Conservation (phyloP, 2,329 filamentous ascomycete species). For the Chrysoporthe cubensis region DNA sequence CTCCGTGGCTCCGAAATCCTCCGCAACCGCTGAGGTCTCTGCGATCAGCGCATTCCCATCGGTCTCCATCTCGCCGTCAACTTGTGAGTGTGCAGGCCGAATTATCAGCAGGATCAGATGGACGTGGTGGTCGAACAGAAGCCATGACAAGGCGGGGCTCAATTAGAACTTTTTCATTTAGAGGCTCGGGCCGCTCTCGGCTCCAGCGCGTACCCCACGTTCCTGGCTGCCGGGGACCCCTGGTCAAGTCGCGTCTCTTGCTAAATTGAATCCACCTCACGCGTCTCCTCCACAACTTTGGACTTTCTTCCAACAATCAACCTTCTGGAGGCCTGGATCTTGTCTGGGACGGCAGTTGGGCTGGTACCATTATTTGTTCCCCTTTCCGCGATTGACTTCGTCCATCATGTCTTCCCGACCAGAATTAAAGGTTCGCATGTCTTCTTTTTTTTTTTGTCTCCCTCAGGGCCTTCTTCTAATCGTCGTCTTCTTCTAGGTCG, state of each 20-base stretch:
- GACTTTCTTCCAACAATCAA: neutral
- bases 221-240: neutral
- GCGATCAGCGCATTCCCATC: neutral
- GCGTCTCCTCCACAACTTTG: conserved; percentile 7
- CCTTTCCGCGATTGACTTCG: neutral
- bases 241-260: conserved; percentile 15
- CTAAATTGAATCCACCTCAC: conserved; percentile 15
- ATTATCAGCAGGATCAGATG: neutral
- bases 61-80: conserved; percentile 6
- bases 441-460: conserved; percentile 13
- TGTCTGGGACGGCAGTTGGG: conserved; percentile 3
- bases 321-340: neutral
- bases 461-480: conserved; percentile 26
- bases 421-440: conserved; percentile 65
- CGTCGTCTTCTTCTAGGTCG: conserved; percentile 62
- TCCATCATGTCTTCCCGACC: conserved; percentile 70
- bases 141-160: neutral
- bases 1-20: neutral
- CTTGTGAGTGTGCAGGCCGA: no score
- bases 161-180: conserved; percentile 21
- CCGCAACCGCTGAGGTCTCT: neutral
- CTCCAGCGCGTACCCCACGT: conserved; percentile 1
- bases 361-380: neutral
- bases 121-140: neutral
- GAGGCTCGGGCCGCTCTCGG: conserved; percentile 13